Conservation (phyloP, 192 early-diverging fungal species). For the Rhizophagus sp. region DNA sequence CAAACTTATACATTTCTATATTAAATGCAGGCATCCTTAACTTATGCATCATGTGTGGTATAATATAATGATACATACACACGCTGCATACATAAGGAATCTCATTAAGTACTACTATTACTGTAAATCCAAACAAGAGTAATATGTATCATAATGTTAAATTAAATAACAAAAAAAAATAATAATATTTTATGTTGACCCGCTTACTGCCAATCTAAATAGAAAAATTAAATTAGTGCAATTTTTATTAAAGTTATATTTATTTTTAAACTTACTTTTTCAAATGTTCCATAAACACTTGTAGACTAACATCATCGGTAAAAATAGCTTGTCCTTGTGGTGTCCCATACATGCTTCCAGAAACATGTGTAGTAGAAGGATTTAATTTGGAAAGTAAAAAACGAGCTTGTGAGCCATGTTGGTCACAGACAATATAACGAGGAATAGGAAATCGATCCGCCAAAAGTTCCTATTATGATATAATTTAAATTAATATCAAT, state of each 20-base stretch:
- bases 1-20: too few relatives aligned
- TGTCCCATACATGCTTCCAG: constrained; percentile 67
- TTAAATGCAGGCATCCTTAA: too few relatives aligned
- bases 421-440: constrained; percentile 96
- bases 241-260: not conserved
- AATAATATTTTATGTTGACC: constrained; percentile 23
- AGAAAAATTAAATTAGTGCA: constrained; percentile 33
- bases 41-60: too few relatives aligned
- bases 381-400: constrained; percentile 98
- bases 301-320: constrained; percentile 97
- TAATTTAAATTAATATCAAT: not conserved
- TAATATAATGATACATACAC: too few relatives aligned
- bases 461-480: constrained; percentile 74
- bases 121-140: too few relatives aligned
- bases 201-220: constrained; percentile 48
- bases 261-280: constrained; percentile 63
- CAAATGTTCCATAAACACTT: constrained; percentile 96
- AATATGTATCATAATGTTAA: too few relatives aligned
- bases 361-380: constrained; percentile 92
- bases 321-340: constrained; percentile 87
- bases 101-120: too few relatives aligned
- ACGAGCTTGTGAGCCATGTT: constrained; percentile 95
- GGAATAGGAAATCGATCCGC: constrained; percentile 96
- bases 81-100: too few relatives aligned
- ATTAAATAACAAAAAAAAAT: not conserved